Conservation (phyloP, 2,329 filamentous ascomycete species). For the Talaromyces sp. region DNA sequence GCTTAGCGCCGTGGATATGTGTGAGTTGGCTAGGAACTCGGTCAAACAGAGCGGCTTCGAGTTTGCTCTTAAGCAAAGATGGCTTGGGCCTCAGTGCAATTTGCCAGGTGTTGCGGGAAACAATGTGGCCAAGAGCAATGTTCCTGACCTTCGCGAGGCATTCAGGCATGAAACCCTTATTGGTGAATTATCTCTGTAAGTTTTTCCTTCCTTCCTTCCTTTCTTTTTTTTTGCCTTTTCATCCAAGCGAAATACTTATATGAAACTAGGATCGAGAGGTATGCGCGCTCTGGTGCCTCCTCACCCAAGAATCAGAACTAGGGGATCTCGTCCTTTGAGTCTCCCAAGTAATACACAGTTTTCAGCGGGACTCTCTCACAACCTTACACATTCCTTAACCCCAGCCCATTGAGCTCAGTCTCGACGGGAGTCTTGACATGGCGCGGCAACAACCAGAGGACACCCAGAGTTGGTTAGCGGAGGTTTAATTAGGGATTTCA, state of each 20-base stretch:
- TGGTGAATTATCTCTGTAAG: slow-evolving; percentile 78
- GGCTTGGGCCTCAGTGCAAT: slow-evolving; percentile 76
- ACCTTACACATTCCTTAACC: background rate
- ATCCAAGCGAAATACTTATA: background rate
- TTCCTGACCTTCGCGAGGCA: slow-evolving; percentile 85
- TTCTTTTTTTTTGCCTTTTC: no score
- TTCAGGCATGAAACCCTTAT: slow-evolving; percentile 82
- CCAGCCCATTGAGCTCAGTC: background rate
- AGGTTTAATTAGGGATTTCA: background rate
- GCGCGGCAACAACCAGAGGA: background rate
- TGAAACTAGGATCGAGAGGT: slow-evolving; percentile 22
- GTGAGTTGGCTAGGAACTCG: slow-evolving; percentile 92
- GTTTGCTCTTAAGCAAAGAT: slow-evolving; percentile 78
- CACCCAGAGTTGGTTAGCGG: background rate
- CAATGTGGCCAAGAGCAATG: slow-evolving; percentile 90
- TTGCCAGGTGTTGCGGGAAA: slow-evolving; percentile 79
- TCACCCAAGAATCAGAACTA: background rate
- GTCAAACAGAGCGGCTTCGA: slow-evolving; percentile 95
- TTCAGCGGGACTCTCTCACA: background rate
- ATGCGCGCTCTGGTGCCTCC: slow-evolving; percentile 10
- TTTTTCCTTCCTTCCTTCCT: slow-evolving; percentile 1
- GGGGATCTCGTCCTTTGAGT: background rate
- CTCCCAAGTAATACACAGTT: background rate
- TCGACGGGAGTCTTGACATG: background rate
- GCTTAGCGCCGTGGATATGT: slow-evolving; percentile 95